phyloP scores from a whole-genome alignment of 352 stramenopile species.

The Globisporangium barbulae region DNA sequence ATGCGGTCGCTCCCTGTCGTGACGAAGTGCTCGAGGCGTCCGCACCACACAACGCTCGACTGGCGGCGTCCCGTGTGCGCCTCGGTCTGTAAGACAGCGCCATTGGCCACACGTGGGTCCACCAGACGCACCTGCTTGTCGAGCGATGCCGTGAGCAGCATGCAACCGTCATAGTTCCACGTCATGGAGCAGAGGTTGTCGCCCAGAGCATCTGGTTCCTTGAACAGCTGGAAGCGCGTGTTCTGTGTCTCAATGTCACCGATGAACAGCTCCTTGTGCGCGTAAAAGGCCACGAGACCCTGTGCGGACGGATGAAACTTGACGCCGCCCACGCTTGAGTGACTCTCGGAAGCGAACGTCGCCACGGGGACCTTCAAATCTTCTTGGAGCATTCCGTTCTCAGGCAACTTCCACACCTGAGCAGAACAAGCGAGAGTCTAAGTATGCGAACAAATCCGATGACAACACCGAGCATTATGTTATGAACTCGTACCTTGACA shows the following conservation, averaged over 20 bases:
- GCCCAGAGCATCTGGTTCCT: slow-evolving; percentile 6
- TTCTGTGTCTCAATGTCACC: slow-evolving; percentile 44
- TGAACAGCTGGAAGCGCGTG: slow-evolving; percentile 18
- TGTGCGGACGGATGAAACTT: slow-evolving; percentile 53
- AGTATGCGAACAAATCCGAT: neutral
- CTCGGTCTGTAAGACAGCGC: slow-evolving; percentile 17
- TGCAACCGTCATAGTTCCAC: slow-evolving; percentile 76
- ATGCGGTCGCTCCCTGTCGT: slow-evolving; percentile 59
- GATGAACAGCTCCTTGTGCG: slow-evolving; percentile 35
- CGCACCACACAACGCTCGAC: slow-evolving; percentile 58
- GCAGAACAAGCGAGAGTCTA: neutral
- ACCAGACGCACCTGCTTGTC: slow-evolving; percentile 47
- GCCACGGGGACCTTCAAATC: slow-evolving; percentile 24
- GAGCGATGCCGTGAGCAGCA: slow-evolving; percentile 37
- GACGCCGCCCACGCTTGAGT: slow-evolving; percentile 32
- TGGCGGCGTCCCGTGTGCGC: slow-evolving; percentile 48
- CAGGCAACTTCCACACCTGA: slow-evolving; percentile 59
- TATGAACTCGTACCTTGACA: slow-evolving; percentile 31
- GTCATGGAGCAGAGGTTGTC: slow-evolving; percentile 28
- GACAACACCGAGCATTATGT: neutral
- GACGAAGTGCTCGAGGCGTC: slow-evolving; percentile 44
- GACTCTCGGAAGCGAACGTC: slow-evolving; percentile 15
- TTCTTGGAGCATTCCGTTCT: slow-evolving; percentile 16
- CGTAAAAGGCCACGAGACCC: slow-evolving; percentile 40
- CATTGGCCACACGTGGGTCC: slow-evolving; percentile 39